Percentiles rank a stretch among this genome's conserved stretches.
Conservation (phyloP, 2,329 filamentous ascomycete genomes). For the Corinectria fuckeliana region DNA sequence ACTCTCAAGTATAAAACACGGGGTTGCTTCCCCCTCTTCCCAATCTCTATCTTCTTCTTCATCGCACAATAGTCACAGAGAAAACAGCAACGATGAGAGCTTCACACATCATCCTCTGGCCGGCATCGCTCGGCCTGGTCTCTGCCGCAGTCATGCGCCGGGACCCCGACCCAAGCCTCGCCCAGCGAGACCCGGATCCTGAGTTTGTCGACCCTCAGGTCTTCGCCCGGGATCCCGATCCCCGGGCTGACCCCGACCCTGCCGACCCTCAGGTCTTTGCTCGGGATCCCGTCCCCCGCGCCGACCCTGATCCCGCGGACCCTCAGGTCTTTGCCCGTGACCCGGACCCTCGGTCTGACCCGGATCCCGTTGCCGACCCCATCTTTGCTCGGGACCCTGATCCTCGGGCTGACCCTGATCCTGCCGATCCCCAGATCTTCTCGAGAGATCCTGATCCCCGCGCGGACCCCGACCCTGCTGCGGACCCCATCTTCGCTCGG, state of each 20-base stretch:
- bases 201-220: not conserved
- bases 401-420: too few relatives aligned
- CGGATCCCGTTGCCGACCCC: not conserved
- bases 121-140: not conserved
- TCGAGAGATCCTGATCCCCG: not conserved
- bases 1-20: not conserved
- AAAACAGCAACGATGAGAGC: not conserved
- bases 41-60: not conserved
- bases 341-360: not conserved
- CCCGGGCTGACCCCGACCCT: not conserved
- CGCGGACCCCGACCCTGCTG: not conserved
- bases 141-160: not conserved
- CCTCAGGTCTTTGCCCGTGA: not conserved
- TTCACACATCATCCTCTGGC: not conserved
- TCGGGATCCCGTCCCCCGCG: not conserved
- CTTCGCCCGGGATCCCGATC: too few relatives aligned
- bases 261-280: not conserved
- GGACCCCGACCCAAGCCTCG: not conserved
- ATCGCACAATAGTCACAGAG: not conserved
- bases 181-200: not conserved
- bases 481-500: not conserved
- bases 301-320: not conserved
- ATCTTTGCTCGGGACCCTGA: not conserved
- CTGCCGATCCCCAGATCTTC: not conserved
- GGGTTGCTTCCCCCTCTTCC: not conserved